Conservation (phyloP, 2,329 filamentous ascomycete species). For the Dothistroma septosporum region DNA sequence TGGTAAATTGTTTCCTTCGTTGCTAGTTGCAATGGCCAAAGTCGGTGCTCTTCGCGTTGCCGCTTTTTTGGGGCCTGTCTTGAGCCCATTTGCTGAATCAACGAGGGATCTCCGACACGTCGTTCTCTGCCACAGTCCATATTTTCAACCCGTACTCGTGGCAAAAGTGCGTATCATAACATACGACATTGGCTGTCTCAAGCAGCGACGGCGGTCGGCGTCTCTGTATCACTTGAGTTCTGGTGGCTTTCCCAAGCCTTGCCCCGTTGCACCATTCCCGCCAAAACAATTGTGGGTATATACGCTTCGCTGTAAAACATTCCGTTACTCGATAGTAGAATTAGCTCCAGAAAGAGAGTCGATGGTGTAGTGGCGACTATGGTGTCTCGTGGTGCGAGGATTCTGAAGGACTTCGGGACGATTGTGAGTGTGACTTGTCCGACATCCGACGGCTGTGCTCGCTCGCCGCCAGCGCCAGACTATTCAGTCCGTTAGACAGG, state of each 20-base stretch:
- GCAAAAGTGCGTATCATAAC: background rate
- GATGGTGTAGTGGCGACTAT: background rate
- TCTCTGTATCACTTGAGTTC: background rate
- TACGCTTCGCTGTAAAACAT: slow-evolving; percentile 8
- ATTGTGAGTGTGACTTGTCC: slow-evolving; percentile 25
- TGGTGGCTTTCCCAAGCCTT: background rate
- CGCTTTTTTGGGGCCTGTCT: background rate
- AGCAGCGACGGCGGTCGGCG: background rate
- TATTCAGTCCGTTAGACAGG: slow-evolving; percentile 37
- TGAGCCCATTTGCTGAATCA: background rate
- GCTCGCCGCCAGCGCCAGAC: slow-evolving; percentile 36
- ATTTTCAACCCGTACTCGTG: background rate
- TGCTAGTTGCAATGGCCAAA: background rate
- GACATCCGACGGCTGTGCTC: slow-evolving; percentile 32
- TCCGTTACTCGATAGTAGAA: slow-evolving; percentile 1
- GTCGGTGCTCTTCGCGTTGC: background rate
- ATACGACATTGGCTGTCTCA: background rate
- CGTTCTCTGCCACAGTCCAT: background rate
- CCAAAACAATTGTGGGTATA: slow-evolving; percentile 7
- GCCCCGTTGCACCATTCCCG: background rate
- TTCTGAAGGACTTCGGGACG: slow-evolving; percentile 25
- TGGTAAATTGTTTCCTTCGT: background rate
- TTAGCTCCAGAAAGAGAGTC: background rate
- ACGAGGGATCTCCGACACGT: background rate
- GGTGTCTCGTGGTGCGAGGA: slow-evolving; percentile 14